These are phyloP conservation scores for Blastocystis sp. DNA, from an alignment of 352 stramenopile genomes.

Conservation along the genomic window DNA sequence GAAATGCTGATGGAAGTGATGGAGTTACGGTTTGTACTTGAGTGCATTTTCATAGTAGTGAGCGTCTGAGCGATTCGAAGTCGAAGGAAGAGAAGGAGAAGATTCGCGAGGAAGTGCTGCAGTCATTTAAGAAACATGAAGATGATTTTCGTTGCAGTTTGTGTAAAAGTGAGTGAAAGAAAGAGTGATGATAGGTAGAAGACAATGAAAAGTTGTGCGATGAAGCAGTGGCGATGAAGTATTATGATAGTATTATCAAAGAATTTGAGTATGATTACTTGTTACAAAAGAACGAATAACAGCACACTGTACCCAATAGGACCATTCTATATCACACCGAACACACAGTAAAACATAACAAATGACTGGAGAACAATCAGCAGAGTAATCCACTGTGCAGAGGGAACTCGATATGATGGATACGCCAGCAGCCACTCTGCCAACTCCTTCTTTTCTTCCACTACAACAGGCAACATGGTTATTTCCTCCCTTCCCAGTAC, in stretches of 20 bases:
- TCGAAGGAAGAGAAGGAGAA: background rate
- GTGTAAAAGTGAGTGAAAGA: background rate
- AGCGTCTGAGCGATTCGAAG: conserved; percentile 40
- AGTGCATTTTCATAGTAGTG: background rate
- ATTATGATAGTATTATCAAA: conserved; percentile 48
- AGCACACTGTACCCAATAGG: background rate
- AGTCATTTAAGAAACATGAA: conserved; percentile 42
- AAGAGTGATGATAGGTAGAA: background rate
- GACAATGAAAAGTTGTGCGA: background rate
- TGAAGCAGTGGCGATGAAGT: conserved; percentile 49
- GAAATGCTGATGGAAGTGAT: conserved; percentile 57
- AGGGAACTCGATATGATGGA: background rate
- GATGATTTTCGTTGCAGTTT: conserved; percentile 39
- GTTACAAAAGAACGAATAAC: background rate
- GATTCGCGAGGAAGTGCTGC: background rate
- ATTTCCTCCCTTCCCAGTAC: too few species aligned
- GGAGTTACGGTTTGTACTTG: background rate
- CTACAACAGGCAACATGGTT: background rate
- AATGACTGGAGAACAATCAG: background rate
- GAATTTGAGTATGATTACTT: background rate
- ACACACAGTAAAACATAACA: background rate
- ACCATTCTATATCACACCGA: background rate
- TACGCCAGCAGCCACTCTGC: background rate
- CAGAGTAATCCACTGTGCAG: background rate
- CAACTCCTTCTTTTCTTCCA: background rate